Percentiles rank a stretch among this genome's conserved stretches.
Conservation (phyloP, 2,329 filamentous ascomycete genomes). For the Diplodia seriata region DNA sequence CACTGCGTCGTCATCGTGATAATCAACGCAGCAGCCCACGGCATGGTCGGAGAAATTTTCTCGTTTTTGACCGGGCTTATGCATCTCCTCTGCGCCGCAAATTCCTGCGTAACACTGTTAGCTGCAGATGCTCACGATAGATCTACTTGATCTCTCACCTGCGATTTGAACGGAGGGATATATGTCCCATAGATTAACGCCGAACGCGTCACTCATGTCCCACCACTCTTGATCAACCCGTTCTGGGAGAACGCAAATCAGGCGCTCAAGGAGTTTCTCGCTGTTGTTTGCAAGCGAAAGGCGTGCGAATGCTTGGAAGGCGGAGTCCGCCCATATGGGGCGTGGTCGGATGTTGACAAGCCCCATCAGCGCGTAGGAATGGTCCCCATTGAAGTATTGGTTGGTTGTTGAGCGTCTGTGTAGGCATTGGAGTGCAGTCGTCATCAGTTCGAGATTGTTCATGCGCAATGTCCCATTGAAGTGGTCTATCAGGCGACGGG, state of each 20-base stretch:
- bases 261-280: constrained; percentile 54
- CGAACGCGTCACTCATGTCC: constrained; percentile 51
- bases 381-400: constrained; percentile 50
- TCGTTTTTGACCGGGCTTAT: background rate
- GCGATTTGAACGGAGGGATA: constrained; percentile 51
- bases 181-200: constrained; percentile 54
- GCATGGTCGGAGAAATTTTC: no score
- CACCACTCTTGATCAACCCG: constrained; percentile 49
- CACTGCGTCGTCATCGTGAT: constrained; percentile 51
- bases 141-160: constrained; percentile 39
- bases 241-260: constrained; percentile 53
- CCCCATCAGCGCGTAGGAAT: constrained; percentile 57
- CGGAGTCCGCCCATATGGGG: constrained; percentile 49
- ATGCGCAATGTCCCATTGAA: constrained; percentile 54
- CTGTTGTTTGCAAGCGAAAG: constrained; percentile 57
- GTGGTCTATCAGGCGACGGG: constrained; percentile 55
- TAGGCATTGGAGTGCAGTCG: constrained; percentile 51
- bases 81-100: constrained; percentile 26
- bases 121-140: background rate
- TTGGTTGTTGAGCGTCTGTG: constrained; percentile 45
- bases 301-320: constrained; percentile 57
- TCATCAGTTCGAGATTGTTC: constrained; percentile 52
- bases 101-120: constrained; percentile 5
- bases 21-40: background rate
- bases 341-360: constrained; percentile 51